Evolutionary conservation across 106 monocot genomes (phyloP).

Genomic region (Alisma plantagoaquatica): DNA sequence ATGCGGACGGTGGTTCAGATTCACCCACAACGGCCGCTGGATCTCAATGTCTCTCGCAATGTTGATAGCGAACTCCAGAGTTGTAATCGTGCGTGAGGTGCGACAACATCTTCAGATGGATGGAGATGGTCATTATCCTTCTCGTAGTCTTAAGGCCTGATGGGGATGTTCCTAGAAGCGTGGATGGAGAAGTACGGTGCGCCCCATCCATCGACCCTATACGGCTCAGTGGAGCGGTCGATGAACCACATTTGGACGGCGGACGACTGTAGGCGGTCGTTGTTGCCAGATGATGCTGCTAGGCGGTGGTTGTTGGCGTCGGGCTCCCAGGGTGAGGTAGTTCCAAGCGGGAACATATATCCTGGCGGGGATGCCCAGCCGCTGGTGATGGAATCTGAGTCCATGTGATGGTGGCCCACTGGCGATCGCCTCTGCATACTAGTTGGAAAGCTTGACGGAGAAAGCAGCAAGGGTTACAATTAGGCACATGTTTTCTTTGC

Average conservation of each 20-base stretch:
- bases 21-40: no score
- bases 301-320: no score
- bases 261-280: neutral
- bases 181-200: conserved; percentile 91
- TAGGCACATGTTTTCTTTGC: conserved; percentile 97
- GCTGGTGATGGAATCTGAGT: conserved; percentile 38
- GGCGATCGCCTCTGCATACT: no score
- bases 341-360: conserved; percentile 51
- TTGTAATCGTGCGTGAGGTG: no score
- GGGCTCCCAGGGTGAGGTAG: conserved; percentile 28
- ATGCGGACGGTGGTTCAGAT: no score
- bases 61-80: no score
- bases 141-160: conserved; percentile 41
- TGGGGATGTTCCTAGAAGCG: conserved; percentile 57
- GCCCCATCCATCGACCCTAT: conserved; percentile 85
- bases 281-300: no score
- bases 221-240: conserved; percentile 65
- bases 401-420: no score
- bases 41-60: no score
- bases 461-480: conserved; percentile 47
- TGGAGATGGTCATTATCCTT: no score
- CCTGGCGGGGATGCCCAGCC: conserved; percentile 61
- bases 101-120: no score
- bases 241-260: conserved; percentile 37
- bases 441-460: no score